Percentiles rank a stretch among this genome's conserved stretches.
phyloP scores from a whole-genome alignment of 805 yeast genomes.

The Candida patagonica region DNA sequence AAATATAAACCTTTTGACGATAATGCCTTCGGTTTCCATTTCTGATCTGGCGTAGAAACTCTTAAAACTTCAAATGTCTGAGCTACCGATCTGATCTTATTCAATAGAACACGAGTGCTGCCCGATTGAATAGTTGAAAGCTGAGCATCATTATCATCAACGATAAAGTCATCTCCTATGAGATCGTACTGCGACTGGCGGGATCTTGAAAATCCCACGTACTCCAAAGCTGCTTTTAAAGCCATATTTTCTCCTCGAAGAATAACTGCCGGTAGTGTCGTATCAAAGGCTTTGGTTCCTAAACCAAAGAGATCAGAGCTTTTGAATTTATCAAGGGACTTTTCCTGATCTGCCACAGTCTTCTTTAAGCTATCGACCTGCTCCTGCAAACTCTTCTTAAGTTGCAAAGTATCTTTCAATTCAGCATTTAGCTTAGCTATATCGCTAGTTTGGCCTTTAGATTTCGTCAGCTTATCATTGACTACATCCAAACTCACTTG shows the following conservation, averaged over 20 bases:
- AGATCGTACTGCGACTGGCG: too few relatives aligned
- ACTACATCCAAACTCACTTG: conserved; percentile 17
- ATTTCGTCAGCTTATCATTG: conserved; percentile 15
- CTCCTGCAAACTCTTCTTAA: conserved; percentile 9
- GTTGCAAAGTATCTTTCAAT: conserved; percentile 5
- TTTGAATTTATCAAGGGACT: conserved; percentile 10
- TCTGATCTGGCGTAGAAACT: neutral
- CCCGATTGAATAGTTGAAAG: too few relatives aligned
- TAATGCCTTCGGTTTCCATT: neutral
- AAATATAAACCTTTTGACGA: neutral
- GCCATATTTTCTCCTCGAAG: conserved; percentile 10
- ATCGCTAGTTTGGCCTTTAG: conserved; percentile 16
- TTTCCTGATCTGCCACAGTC: conserved; percentile 9
- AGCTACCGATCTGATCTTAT: too few relatives aligned
- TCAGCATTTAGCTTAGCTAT: conserved; percentile 12
- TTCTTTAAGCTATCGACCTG: conserved; percentile 9
- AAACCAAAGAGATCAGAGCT: neutral
- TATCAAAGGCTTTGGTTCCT: conserved; percentile 3
- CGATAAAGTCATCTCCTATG: neutral
- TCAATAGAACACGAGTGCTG: too few relatives aligned
- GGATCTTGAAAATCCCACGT: neutral
- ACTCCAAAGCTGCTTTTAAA: conserved; percentile 5
- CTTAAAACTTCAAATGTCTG: too few relatives aligned
- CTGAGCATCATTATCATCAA: neutral
- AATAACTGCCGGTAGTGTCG: conserved; percentile 5